A percentile compares a stretch with the other conserved stretches of the same genome.
These are phyloP conservation scores for Alternaria angustiovoidea DNA, from an alignment of 2,329 filamentous ascomycete species.

Conservation along the genomic window DNA sequence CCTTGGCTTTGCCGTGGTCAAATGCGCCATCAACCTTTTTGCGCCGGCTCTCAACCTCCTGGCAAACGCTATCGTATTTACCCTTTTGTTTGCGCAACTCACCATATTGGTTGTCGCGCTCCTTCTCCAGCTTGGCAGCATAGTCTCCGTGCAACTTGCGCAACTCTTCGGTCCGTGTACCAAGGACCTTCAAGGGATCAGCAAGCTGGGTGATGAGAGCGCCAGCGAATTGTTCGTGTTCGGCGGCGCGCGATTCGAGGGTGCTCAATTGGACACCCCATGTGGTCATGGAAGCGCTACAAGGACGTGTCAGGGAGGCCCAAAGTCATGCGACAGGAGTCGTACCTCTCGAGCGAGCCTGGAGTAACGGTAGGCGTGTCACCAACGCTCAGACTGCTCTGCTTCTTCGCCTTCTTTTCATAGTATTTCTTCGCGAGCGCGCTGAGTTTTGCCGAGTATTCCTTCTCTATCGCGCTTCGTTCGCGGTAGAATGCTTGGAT, in stretches of 20 bases:
- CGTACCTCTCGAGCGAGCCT: constrained; percentile 86
- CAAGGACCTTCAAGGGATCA: constrained; percentile 81
- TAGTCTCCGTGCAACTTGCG: constrained; percentile 92
- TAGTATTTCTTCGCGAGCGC: constrained; percentile 94
- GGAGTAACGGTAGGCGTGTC: constrained; percentile 93
- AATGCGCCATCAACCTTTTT: constrained; percentile 97
- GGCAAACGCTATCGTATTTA: constrained; percentile 91
- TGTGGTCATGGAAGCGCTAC: constrained; percentile 91
- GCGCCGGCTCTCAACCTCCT: constrained; percentile 91
- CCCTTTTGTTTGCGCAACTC: constrained; percentile 90
- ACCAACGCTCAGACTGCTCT: constrained; percentile 86
- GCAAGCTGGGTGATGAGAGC: constrained; percentile 83
- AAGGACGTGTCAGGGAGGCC: constrained; percentile 12
- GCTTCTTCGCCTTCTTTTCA: constrained; percentile 94
- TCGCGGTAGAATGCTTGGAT: constrained; percentile 98
- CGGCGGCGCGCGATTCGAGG: constrained; percentile 83
- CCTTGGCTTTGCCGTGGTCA: constrained; percentile 84
- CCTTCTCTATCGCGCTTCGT: constrained; percentile 91
- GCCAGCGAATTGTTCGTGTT: constrained; percentile 85
- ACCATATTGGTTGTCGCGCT: constrained; percentile 82
- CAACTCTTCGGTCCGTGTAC: constrained; percentile 82
- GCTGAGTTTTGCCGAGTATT: constrained; percentile 89
- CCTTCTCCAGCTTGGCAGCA: constrained; percentile 85
- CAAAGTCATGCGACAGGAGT: constrained; percentile 1
- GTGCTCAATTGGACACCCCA: constrained; percentile 95